phyloP scores from a whole-genome alignment of 495 filamentous ascomycete genomes.

The Cenococcum geophilum region DNA sequence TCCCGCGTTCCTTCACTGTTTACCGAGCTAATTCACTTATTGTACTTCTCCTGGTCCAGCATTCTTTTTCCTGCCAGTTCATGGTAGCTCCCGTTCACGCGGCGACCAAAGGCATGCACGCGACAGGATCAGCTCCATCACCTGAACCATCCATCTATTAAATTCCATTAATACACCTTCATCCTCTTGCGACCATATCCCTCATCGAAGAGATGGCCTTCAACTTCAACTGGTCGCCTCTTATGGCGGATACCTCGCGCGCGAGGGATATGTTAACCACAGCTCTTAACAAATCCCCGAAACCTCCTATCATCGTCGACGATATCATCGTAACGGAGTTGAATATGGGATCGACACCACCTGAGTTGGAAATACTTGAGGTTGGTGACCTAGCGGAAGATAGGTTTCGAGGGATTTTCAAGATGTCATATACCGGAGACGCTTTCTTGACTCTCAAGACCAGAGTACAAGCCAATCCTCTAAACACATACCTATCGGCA shows the following conservation, averaged over 20 bases:
- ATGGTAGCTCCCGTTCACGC: conserved; percentile 22
- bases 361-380: conserved; percentile 91
- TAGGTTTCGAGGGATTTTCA: conserved; percentile 95
- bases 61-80: conserved; percentile 1
- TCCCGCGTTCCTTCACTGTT: neutral
- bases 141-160: conserved; percentile 4
- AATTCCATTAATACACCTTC: conserved; percentile 7
- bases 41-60: neutral
- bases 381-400: conserved; percentile 96
- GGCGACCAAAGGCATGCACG: conserved; percentile 29
- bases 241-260: conserved; percentile 85
- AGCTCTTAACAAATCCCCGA: conserved; percentile 95
- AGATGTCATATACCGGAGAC: conserved; percentile 95
- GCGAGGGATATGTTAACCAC: conserved; percentile 91
- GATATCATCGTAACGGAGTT: conserved; percentile 98
- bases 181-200: neutral
- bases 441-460: conserved; percentile 92
- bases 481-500: conserved; percentile 90
- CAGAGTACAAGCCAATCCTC: conserved; percentile 91
- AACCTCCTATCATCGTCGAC: conserved; percentile 98
- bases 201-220: conserved; percentile 66
- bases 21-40: neutral
- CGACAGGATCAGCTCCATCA: conserved; percentile 21
- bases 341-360: conserved; percentile 87
- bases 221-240: conserved; percentile 99